These are phyloP conservation scores for Annulohypoxylon moriforme DNA, from an alignment of 495 filamentous ascomycete genomes.

Conservation along the genomic window DNA sequence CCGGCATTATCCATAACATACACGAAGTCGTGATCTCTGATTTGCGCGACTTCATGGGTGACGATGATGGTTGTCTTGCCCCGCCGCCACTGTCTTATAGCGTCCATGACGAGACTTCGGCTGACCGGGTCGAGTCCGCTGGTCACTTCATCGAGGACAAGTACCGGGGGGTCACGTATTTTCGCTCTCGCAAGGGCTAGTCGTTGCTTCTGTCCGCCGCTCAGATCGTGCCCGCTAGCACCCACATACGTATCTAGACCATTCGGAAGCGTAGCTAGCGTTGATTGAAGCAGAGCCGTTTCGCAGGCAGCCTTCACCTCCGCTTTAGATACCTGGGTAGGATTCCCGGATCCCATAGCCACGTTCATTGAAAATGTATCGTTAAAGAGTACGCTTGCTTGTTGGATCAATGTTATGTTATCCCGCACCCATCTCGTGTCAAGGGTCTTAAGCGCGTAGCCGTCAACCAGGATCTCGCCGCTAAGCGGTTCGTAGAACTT, in stretches of 20 bases:
- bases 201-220: constrained; percentile 86
- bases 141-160: constrained; percentile 92
- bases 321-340: constrained; percentile 58
- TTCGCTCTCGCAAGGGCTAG: constrained; percentile 79
- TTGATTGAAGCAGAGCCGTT: constrained; percentile 77
- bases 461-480: constrained; percentile 79
- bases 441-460: constrained; percentile 68
- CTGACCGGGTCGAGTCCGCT: constrained; percentile 81
- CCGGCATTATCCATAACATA: constrained; percentile 81
- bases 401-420: constrained; percentile 86
- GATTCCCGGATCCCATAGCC: constrained; percentile 71
- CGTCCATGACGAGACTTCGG: constrained; percentile 74
- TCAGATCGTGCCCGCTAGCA: constrained; percentile 74
- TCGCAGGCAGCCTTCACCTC: constrained; percentile 70
- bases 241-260: constrained; percentile 82
- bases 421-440: constrained; percentile 78
- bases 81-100: constrained; percentile 76
- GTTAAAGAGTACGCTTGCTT: constrained; percentile 84
- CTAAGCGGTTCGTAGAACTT: constrained; percentile 75
- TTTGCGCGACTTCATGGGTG: constrained; percentile 89
- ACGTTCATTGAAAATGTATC: constrained; percentile 85
- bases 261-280: constrained; percentile 74
- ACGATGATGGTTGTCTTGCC: constrained; percentile 91
- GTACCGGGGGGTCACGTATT: constrained; percentile 80
- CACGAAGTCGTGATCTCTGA: constrained; percentile 77